phyloP scores from a whole-genome alignment of 2,329 filamentous ascomycete genomes.

The Claviceps monticola region DNA sequence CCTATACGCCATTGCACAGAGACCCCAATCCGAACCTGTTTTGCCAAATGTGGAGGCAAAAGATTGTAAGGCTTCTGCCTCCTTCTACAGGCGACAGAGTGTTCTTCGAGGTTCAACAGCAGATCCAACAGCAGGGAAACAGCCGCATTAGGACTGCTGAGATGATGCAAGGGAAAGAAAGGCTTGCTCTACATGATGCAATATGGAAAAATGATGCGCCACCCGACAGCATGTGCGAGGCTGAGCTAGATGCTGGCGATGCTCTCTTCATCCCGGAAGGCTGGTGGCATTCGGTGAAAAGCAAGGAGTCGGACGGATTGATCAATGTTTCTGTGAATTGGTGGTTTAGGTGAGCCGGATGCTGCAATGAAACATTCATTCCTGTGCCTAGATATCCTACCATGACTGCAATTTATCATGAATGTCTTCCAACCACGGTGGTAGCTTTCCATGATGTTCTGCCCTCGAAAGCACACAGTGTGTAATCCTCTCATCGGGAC shows the following conservation, averaged over 20 bases:
- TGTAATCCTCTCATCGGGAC: neutral
- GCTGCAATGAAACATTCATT: neutral
- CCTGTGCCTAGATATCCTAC: neutral
- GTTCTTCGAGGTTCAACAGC: slow-evolving; percentile 39
- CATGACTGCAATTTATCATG: neutral
- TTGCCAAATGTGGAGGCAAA: slow-evolving; percentile 62
- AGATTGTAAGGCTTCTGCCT: slow-evolving; percentile 57
- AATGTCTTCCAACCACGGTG: neutral
- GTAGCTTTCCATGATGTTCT: neutral
- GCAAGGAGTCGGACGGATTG: slow-evolving; percentile 17
- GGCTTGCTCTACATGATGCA: slow-evolving; percentile 46
- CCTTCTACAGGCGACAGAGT: slow-evolving; percentile 49
- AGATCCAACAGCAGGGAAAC: slow-evolving; percentile 24
- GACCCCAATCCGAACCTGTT: slow-evolving; percentile 94
- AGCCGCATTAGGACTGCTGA: slow-evolving; percentile 57
- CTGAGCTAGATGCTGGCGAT: slow-evolving; percentile 39
- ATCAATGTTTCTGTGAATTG: slow-evolving; percentile 31
- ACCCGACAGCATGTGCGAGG: slow-evolving; percentile 31
- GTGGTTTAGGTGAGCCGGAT: slow-evolving; percentile 26
- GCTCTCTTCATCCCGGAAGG: slow-evolving; percentile 28
- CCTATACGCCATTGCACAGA: slow-evolving; percentile 78
- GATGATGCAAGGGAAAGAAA: slow-evolving; percentile 81
- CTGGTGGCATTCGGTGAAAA: slow-evolving; percentile 34
- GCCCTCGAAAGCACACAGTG: slow-evolving; percentile 3
- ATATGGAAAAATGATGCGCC: slow-evolving; percentile 45